Evolutionary conservation across 2,329 filamentous ascomycete genomes (phyloP), one percentile per base, ranked within the genome.

Genomic region (Phyllosticta citrichinensis): DNA sequence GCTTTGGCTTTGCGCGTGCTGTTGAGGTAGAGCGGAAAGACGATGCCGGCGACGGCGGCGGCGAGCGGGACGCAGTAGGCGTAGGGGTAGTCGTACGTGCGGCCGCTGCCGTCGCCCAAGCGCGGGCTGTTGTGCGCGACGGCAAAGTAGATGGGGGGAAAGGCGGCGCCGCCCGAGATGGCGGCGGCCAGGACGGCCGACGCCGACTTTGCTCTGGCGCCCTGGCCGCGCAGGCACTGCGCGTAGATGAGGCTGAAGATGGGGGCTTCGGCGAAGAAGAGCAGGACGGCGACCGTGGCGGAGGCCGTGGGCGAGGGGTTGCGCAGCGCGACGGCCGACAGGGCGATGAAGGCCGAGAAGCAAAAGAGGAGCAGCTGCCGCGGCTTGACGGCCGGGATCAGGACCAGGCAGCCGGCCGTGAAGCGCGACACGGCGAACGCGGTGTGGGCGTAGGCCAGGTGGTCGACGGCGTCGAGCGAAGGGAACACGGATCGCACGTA

Each of bases 241-340:
- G 81, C 81, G 64, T 81, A 86, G 60, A 84, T 81, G 56, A 83
- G 78, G 51, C 80, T 77, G 70, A 85, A 86, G 2, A 81, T 73
- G 3, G 83, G 83, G 10, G 82, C 83, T 71, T 86, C 81, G 65
- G 84, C 84, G 64, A 85, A 80, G 67, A 80, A 83, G 55, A 82
- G 66, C 64, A 85, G 71, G 58, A 83, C 72, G 14, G 78, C 70
- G 68, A 81, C 75, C 1, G 76, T 74, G 2, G 81, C 73, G 5
- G 77, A 79, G 0, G 74, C 68, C 4, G 72, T 65, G 10, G 78
- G 79, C 2, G 71, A 68, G 1, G 77, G 72, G 61, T 68, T 67
- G n/a, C 35, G 63, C 77, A 83, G 84, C 22, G 76, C 77, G 4
- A 84, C 75, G 0, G 75, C 75, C 2, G 77, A 70, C 64, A 81